Base-by-base conservation (phyloP, 1,284 basidiomycete species). In the Tilletia caries region DNA sequence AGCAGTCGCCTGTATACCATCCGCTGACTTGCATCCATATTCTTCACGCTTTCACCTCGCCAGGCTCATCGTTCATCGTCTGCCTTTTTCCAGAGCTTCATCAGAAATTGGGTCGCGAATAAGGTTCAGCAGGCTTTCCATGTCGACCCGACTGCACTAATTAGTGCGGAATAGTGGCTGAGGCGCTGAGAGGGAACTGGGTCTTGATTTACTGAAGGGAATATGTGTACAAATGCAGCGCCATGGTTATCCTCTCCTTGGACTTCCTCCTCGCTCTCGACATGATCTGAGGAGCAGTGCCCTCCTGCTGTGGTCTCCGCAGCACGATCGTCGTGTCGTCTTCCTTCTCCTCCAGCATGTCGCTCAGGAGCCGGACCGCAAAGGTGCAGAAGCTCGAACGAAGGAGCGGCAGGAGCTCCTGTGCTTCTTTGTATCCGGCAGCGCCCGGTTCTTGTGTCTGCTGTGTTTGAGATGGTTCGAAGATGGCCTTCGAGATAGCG, bases 171-270 rank as follows among this genome's bases (percentile, higher is more conserved):
- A n/a, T n/a, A n/a, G n/a, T n/a, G n/a, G n/a, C n/a, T n/a, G n/a
- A n/a, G n/a, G n/a, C n/a, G n/a, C n/a, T n/a, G n/a, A n/a, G n/a
- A n/a, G n/a, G n/a, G n/a, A n/a, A n/a, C n/a, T n/a, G n/a, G n/a
- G n/a, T n/a, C n/a, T n/a, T n/a, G 48, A 50, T 50, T 20, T 50
- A 6, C 20, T 34, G 58, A 18, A 62, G 27, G 32, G 29, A 20
- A 20, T 62, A 62, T 23, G 58, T 62, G 18, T 62, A 62, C 58
- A 62, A n/a, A 62, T 62, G 32, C 10, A 62, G 32, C 32, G 58
- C 58, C 58, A 62, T 62, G 12, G 58, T 20, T 20, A 62, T 62
- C 32, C 58, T 33, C 58, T 34, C 58, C 58, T 62, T 37, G 13
- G 32, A 25, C 58, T 62, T 62, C 58, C n/a, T 62, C 58, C 18